Conservation (phyloP, 1,139 yeast species). For the Kodamaea suecica region DNA sequence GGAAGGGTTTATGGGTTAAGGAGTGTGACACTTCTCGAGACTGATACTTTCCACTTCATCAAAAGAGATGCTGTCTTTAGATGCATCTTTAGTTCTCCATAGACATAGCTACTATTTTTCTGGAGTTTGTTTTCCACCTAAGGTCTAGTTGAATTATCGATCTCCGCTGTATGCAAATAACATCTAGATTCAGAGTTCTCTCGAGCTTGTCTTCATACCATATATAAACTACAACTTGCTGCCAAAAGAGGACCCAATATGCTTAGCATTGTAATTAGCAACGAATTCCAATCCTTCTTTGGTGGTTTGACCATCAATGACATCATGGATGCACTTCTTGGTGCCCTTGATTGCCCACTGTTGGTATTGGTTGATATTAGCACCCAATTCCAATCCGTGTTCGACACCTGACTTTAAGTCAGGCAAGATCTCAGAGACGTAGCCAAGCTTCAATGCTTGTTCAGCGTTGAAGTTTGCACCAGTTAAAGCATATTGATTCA, state of each 20-base stretch:
- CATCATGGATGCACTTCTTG: constrained; percentile 54
- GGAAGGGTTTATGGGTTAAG: no score
- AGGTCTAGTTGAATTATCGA: no score
- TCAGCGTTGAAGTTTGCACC: constrained; percentile 55
- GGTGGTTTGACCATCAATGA: constrained; percentile 45
- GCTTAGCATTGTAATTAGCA: constrained; percentile 51
- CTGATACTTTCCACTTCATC: no score
- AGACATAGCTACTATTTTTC: no score
- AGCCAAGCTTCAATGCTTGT: constrained; percentile 58
- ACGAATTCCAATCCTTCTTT: constrained; percentile 51
- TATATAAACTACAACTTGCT: constrained; percentile 6
- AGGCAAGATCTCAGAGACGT: constrained; percentile 47
- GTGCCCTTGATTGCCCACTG: constrained; percentile 68
- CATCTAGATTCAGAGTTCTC: no score
- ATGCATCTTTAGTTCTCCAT: no score
- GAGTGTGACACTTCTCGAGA: no score
- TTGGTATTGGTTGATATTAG: constrained; percentile 44
- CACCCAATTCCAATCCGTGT: constrained; percentile 50
- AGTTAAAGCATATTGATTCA: constrained; percentile 62
- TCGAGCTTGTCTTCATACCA: no score
- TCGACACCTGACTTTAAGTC: constrained; percentile 50
- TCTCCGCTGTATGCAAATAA: no score
- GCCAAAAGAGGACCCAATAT: constrained; percentile 24
- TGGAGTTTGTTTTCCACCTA: no score
- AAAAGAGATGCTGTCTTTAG: no score